Evolutionary conservation across 139 green algal species (phyloP), one percentile per base, ranked within the genome.

Genomic region (Astrephomene gubernaculifera): DNA sequence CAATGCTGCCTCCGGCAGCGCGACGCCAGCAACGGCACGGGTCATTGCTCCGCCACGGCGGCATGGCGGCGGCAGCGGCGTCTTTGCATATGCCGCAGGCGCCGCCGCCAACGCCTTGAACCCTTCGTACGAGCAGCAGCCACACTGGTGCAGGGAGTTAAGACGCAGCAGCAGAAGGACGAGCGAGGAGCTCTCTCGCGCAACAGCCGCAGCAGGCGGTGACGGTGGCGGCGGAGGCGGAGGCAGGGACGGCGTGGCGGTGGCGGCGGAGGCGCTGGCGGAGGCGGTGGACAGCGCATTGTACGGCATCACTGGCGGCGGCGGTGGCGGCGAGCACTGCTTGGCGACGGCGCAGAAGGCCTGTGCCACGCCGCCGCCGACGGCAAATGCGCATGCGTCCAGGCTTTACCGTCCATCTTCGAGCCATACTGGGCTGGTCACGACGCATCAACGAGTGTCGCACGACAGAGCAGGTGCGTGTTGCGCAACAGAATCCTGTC

Each of bases 261-360:
- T 69, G 61, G 61, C 61, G 36, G 72, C 72, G 52, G 72, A 81
- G 54, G 72, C 72, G 33, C 49, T 81, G 72, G 72, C 72, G 49
- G 72, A 52, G 72, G 72, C 72, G 2, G 22, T 81, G 21, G 72
- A 81, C 72, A 53, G 52, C 31, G 72, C 72, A 0, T 53, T 81
- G 52, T 44, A 68, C 54, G 39, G 53, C 72, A 35, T 12, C 7
- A 27, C 72, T 19, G 52, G 27, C 8, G 53, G 38, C 22, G 52
- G 29, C 29, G 27, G 6, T 29, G 27, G 4, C 61, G 27, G 17
- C 17, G 49, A 17, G 49, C 49, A 17, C 49, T 39, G 25, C 4
- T 57, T 27, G 43, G 14, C 41, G 70, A 61, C 43, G 43, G 6
- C 41, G 39, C n/a, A 33, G 7, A 21, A 6, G 14, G 8, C 65